phyloP scores from a whole-genome alignment of 1,284 basidiomycete genomes.

The Cutaneotrichosporon daszewskae region DNA sequence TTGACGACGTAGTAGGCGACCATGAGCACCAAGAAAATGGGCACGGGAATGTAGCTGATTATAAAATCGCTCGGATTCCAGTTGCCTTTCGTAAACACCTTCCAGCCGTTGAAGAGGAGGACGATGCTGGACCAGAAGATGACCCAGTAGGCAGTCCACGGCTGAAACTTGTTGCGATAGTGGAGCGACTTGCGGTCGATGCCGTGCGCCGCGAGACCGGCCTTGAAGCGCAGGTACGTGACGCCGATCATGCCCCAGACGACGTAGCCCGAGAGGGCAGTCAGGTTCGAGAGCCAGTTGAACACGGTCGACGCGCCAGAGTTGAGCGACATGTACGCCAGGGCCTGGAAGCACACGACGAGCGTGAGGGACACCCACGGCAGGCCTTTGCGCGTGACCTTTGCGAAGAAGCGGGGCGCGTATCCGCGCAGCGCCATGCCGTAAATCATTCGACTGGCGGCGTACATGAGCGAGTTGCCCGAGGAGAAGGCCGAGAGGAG shows the following conservation, averaged over 20 bases:
- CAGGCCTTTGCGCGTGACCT: conserved; percentile 62
- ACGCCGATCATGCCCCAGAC: conserved; percentile 18
- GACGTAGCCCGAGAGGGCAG: conserved; percentile 20
- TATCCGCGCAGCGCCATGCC: conserved; percentile 72
- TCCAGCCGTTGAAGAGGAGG: conserved; percentile 26
- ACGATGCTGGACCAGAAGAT: conserved; percentile 20
- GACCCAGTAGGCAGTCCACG: conserved; percentile 21
- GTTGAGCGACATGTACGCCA: conserved; percentile 59
- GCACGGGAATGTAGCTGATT: conserved; percentile 21
- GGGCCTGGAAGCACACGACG: conserved; percentile 57
- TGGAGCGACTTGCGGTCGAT: conserved; percentile 17
- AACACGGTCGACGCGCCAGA: conserved; percentile 61
- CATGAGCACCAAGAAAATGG: conserved; percentile 14
- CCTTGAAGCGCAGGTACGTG: conserved; percentile 31
- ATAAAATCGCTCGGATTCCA: conserved; percentile 36
- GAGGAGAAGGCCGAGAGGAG: conserved; percentile 82
- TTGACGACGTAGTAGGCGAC: conserved; percentile 34
- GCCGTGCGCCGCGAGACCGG: conserved; percentile 24
- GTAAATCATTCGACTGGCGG: conserved; percentile 73
- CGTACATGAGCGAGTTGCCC: conserved; percentile 75
- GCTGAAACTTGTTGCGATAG: conserved; percentile 14
- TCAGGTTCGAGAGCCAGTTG: conserved; percentile 60
- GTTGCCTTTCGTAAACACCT: conserved; percentile 18
- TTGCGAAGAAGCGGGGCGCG: conserved; percentile 67
- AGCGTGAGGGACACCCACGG: conserved; percentile 65